Base-by-base conservation (phyloP, 768 basidiomycete genomes). In the Tulasnella sp. region DNA sequence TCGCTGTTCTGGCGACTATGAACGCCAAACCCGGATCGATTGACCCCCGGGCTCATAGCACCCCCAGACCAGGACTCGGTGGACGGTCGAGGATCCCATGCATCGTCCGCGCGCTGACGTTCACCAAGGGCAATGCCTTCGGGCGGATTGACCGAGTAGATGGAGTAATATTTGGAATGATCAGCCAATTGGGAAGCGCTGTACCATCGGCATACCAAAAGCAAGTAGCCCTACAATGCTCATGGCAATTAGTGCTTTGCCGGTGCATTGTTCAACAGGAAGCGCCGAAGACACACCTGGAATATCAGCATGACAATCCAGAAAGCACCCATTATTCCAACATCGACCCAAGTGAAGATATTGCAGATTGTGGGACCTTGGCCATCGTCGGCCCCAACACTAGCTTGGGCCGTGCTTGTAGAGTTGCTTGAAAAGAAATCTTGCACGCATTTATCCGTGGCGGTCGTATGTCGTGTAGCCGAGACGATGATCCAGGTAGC, bases 341-440 rank as follows among this genome's bases (percentile, higher is more conserved):
- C 83, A 76, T 92, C 91, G 11, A 93, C 91, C 92, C 94, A 97
- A 5, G 94, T 84, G 78, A 98, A 96, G 70, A 97, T 90, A 63
- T 89, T 83, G 81, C 97, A 99, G 29, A 98, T 84, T 5, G 86
- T 87, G 40, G 88, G 79, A 6, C 88, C 91, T 78, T 93, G 76
- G 67, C 75, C 81, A 78, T 19, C 82, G 91, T 52, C 84, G 80
- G 3, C 75, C 67, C 29, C 36, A 26, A 19, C 63, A 72, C 40
- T 40, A 5, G 47, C 42, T 19, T 73, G 71, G 62, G 64, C 68
- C 62, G 41, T 41, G 62, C 62, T 72, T 11, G 65, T 52, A 41
- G 69, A 26, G 59, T 69, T 63, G 17, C 47, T 34, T 5, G 73
- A 68, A 71, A 72, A 75, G 72, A 75, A 76, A 71, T 77, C 71